These are phyloP conservation scores for Scleroderma bovista DNA, from an alignment of 768 basidiomycete genomes.

Conservation along the genomic window DNA sequence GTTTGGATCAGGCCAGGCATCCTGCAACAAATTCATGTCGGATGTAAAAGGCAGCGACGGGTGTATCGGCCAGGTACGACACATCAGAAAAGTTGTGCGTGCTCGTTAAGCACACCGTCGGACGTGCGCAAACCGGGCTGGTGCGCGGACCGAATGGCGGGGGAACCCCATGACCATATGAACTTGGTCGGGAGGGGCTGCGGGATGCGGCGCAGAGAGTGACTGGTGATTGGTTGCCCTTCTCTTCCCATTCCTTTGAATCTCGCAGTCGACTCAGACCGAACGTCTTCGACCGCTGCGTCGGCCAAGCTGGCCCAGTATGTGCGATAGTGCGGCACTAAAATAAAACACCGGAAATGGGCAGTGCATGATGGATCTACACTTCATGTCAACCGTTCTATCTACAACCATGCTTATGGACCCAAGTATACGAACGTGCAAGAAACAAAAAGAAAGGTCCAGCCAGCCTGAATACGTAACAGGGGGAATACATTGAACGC, in stretches of 20 bases:
- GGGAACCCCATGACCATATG: not conserved
- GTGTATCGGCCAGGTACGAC: not conserved
- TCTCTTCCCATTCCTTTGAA: conserved; percentile 10
- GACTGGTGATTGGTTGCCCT: too few relatives aligned
- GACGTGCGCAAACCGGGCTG: not conserved
- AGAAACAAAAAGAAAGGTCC: not conserved
- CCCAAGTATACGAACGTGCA: not conserved
- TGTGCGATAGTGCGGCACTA: conserved; percentile 11
- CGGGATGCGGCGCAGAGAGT: not conserved
- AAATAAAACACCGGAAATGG: conserved; percentile 17
- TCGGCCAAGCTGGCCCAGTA: conserved; percentile 20
- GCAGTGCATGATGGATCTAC: conserved; percentile 22
- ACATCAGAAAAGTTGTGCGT: not conserved
- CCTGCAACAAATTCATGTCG: not conserved
- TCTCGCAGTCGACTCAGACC: conserved; percentile 8
- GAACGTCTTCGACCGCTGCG: conserved; percentile 8
- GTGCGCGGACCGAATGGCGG: not conserved
- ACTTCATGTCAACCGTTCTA: conserved; percentile 2
- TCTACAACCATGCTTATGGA: too few relatives aligned
- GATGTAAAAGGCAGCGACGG: not conserved
- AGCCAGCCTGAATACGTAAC: conserved; percentile 14
- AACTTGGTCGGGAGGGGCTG: not conserved
- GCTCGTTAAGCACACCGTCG: not conserved
- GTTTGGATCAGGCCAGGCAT: not conserved
- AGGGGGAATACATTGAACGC: conserved; percentile 12